A percentile compares a stretch with the other conserved stretches of the same genome.
phyloP scores from a whole-genome alignment of 1,139 yeast species.

The Scheffersomyces cryptocercus region DNA sequence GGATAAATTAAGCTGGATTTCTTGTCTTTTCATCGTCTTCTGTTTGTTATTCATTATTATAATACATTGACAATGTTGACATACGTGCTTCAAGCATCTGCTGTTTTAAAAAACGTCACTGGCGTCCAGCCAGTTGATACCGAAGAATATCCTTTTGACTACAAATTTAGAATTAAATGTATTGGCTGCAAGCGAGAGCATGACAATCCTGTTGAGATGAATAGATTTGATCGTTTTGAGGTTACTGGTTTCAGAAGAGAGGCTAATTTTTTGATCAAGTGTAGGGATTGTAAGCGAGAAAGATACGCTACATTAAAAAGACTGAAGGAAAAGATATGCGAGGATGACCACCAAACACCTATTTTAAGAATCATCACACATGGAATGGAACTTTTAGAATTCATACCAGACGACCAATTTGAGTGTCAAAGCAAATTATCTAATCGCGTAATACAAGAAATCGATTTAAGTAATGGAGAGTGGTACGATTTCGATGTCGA shows the following conservation, averaged over 20 bases:
- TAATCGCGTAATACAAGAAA: slow-evolving; percentile 12
- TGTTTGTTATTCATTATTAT: background rate
- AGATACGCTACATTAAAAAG: slow-evolving; percentile 15
- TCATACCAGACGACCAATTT: slow-evolving; percentile 19
- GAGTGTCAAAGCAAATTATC: slow-evolving; percentile 12
- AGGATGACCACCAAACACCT: slow-evolving; percentile 8
- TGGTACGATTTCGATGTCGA: slow-evolving; percentile 20
- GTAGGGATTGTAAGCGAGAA: slow-evolving; percentile 18
- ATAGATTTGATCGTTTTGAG: slow-evolving; percentile 16
- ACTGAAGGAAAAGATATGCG: slow-evolving; percentile 9
- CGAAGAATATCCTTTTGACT: slow-evolving; percentile 17
- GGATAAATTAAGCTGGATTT: too few species aligned
- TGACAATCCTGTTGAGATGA: slow-evolving; percentile 20
- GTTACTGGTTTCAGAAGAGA: slow-evolving; percentile 16
- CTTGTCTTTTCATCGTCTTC: too few species aligned
- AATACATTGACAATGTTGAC: slow-evolving; percentile 3
- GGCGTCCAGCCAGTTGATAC: slow-evolving; percentile 17
- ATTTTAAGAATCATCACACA: slow-evolving; percentile 16
- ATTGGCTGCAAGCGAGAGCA: slow-evolving; percentile 17
- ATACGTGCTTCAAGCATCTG: slow-evolving; percentile 9
- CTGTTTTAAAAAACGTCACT: slow-evolving; percentile 16
- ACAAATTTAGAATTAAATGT: slow-evolving; percentile 18
- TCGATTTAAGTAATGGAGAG: slow-evolving; percentile 19
- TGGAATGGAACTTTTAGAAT: slow-evolving; percentile 17
- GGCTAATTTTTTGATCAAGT: slow-evolving; percentile 19